Evolutionary conservation across 257 asterid species (phyloP).

Genomic region (Coffea canephora): DNA sequence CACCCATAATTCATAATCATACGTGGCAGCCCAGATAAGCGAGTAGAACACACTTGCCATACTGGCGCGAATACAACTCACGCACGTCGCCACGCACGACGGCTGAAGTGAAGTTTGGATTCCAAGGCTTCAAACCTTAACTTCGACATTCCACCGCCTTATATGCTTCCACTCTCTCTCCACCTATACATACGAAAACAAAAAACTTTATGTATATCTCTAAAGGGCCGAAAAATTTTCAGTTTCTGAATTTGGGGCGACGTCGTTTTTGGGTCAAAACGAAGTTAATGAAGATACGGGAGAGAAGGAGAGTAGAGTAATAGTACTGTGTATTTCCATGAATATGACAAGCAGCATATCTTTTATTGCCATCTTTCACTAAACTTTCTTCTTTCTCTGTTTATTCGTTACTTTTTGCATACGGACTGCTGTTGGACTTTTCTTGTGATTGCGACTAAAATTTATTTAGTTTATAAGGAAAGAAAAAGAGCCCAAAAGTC

Average conservation of each 20-base stretch:
- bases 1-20: background rate
- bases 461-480: background rate
- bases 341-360: background rate
- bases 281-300: background rate
- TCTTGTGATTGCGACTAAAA: conserved; percentile 20
- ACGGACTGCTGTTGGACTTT: conserved; percentile 23
- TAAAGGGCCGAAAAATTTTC: too few relatives aligned
- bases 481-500: conserved; percentile 16
- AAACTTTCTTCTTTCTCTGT: conserved; percentile 22
- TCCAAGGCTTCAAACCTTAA: background rate
- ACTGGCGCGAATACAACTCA: conserved; percentile 10
- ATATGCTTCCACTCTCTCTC: background rate
- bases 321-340: too few relatives aligned
- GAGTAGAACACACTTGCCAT: background rate
- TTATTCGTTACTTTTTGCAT: conserved; percentile 43
- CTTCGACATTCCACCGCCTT: background rate
- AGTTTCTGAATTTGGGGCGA: background rate
- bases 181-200: background rate
- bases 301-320: background rate
- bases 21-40: background rate
- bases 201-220: too few relatives aligned
- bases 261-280: conserved; percentile 12
- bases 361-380: conserved; percentile 41
- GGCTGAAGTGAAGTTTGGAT: background rate
- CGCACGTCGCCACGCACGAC: conserved; percentile 18